Percentiles rank a stretch among this genome's conserved stretches.
phyloP scores from a whole-genome alignment of 2,329 filamentous ascomycete species.

The Coniochaeta sp. region DNA sequence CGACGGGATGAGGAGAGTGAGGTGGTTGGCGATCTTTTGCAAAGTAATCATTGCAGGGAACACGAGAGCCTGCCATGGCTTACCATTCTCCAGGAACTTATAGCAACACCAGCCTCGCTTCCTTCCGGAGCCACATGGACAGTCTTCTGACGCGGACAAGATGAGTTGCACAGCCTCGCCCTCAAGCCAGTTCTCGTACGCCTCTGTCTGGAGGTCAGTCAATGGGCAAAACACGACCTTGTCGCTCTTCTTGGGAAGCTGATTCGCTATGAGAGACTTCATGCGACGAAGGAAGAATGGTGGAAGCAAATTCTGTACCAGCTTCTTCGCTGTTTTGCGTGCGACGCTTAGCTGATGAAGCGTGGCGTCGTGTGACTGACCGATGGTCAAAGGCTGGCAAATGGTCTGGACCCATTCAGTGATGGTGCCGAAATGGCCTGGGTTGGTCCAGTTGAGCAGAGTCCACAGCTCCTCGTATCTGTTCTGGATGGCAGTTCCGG shows the following conservation, averaged over 20 bases:
- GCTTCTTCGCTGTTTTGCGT: constrained; percentile 71
- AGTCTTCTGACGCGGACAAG: constrained; percentile 58
- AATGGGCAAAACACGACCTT: constrained; percentile 92
- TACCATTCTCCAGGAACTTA: constrained; percentile 49
- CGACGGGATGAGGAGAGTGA: constrained; percentile 76
- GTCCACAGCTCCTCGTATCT: constrained; percentile 98
- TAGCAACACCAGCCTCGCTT: constrained; percentile 80
- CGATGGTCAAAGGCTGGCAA: constrained; percentile 71
- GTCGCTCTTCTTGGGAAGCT: constrained; percentile 91
- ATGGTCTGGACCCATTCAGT: constrained; percentile 75
- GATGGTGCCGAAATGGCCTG: constrained; percentile 58
- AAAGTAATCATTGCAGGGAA: constrained; percentile 79
- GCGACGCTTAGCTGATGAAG: constrained; percentile 73
- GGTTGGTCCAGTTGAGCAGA: constrained; percentile 91
- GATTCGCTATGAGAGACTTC: constrained; percentile 86
- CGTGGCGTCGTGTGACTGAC: constrained; percentile 90
- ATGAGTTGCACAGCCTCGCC: constrained; percentile 65
- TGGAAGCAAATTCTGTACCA: constrained; percentile 82
- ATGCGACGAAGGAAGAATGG: constrained; percentile 86
- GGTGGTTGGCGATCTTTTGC: constrained; percentile 85
- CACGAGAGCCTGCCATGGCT: constrained; percentile 66
- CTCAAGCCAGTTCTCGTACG: constrained; percentile 76
- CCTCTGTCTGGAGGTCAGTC: constrained; percentile 70
- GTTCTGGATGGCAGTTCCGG: constrained; percentile 95
- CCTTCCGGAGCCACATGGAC: constrained; percentile 61